Evolutionary conservation across 305 asterid genomes (phyloP).

Genomic region (Fraxinus ornus): DNA sequence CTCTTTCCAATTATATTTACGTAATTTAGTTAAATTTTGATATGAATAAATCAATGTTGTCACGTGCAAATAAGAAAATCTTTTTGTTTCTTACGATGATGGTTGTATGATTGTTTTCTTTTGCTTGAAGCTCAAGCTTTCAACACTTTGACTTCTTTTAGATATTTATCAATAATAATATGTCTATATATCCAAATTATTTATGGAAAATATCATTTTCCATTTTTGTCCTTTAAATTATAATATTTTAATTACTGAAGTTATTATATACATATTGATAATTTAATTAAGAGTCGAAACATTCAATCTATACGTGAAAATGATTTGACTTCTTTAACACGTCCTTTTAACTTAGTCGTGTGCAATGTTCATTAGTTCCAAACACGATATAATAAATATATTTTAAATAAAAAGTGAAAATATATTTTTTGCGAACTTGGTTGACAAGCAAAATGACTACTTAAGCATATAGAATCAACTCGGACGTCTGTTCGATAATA

Average conservation of each 20-base stretch:
- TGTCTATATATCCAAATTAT: neutral
- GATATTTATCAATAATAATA: neutral
- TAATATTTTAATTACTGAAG: neutral
- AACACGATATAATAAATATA: neutral
- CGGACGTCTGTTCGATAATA: too few species aligned
- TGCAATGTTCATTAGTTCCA: neutral
- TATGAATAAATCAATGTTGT: neutral
- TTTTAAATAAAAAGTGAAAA: neutral
- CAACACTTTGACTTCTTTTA: neutral
- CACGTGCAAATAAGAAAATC: neutral
- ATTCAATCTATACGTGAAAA: neutral
- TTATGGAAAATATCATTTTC: neutral
- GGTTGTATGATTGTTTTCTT: neutral
- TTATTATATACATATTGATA: neutral
- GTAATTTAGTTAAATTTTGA: neutral
- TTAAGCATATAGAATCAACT: neutral
- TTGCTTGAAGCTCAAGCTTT: slow-evolving; percentile 38
- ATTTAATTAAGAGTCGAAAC: neutral
- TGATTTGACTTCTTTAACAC: neutral
- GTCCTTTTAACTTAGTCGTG: neutral
- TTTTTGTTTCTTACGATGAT: neutral
- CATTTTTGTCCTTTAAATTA: neutral
- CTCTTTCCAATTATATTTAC: neutral
- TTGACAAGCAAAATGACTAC: slow-evolving; percentile 13
- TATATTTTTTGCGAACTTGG: slow-evolving; percentile 3